Conservation (phyloP, 2,329 filamentous ascomycete genomes). For the Aureobasidium zeae region DNA sequence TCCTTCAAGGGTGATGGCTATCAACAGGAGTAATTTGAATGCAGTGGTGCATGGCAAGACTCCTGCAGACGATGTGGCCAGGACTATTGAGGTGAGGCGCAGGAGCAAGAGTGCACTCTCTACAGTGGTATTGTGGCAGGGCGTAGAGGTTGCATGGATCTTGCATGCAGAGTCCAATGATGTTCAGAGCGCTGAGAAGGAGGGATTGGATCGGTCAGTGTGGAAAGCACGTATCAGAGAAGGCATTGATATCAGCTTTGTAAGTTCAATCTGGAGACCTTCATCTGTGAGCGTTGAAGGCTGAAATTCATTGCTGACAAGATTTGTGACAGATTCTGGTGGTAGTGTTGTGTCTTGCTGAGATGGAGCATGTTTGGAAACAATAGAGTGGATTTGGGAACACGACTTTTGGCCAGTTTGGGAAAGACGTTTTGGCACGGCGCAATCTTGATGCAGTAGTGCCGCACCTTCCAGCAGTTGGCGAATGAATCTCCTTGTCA, state of each 20-base stretch:
- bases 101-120: background rate
- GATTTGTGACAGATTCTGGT: background rate
- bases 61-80: background rate
- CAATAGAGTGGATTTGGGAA: background rate
- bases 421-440: background rate
- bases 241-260: background rate
- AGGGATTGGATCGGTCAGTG: background rate
- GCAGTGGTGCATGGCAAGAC: background rate
- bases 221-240: background rate
- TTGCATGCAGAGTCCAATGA: background rate
- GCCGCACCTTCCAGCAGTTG: background rate
- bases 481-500: background rate
- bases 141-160: background rate
- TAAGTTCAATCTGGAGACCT: background rate
- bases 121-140: background rate
- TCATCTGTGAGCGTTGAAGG: background rate
- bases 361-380: slow-evolving; percentile 6
- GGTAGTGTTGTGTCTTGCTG: background rate
- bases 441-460: no score
- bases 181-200: background rate
- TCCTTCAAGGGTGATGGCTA: background rate
- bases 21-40: background rate
- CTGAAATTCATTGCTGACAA: background rate
- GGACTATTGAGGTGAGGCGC: background rate
- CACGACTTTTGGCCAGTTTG: slow-evolving; percentile 1